Percentiles rank a stretch among this genome's conserved stretches.
These are phyloP conservation scores for Sequoiadendron giganteum DNA, from an alignment of 75 land plant species.

Conservation along the genomic window DNA sequence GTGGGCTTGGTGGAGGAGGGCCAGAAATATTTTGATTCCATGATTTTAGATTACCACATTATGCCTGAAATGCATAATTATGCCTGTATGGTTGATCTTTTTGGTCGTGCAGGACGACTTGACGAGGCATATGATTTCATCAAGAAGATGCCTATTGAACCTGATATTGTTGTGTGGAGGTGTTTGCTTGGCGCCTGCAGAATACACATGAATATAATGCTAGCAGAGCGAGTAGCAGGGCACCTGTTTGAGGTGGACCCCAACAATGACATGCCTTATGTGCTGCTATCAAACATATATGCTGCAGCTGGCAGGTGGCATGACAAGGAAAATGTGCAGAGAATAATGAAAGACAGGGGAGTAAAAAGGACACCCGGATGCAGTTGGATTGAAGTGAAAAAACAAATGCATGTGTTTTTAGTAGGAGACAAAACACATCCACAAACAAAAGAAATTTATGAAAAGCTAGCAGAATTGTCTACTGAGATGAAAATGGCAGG, in stretches of 20 bases:
- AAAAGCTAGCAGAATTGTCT: conserved; percentile 2
- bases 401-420: not conserved
- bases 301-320: conserved; percentile 14
- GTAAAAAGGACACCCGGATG: conserved; percentile 13
- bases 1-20: conserved; percentile 21
- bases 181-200: conserved; percentile 29
- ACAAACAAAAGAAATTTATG: conserved; percentile 3
- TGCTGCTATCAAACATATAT: conserved; percentile 20
- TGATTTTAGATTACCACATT: conserved; percentile 7
- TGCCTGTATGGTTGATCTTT: conserved; percentile 24
- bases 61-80: conserved; percentile 16
- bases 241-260: conserved; percentile 7
- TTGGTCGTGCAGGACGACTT: conserved; percentile 18
- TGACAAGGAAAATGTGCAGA: not conserved
- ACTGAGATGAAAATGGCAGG: conserved; percentile 5
- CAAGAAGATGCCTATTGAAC: conserved; percentile 19
- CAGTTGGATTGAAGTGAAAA: conserved; percentile 7
- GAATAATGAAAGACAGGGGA: not conserved
- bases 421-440: not conserved
- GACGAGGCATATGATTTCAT: conserved; percentile 22
- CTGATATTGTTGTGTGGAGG: conserved; percentile 16
- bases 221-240: conserved; percentile 17
- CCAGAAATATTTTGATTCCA: conserved; percentile 9
- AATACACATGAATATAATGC: conserved; percentile 13
- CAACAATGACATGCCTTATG: not conserved